These are phyloP conservation scores for Iris macrosiphon DNA, from an alignment of 106 monocot species.

Conservation along the genomic window DNA sequence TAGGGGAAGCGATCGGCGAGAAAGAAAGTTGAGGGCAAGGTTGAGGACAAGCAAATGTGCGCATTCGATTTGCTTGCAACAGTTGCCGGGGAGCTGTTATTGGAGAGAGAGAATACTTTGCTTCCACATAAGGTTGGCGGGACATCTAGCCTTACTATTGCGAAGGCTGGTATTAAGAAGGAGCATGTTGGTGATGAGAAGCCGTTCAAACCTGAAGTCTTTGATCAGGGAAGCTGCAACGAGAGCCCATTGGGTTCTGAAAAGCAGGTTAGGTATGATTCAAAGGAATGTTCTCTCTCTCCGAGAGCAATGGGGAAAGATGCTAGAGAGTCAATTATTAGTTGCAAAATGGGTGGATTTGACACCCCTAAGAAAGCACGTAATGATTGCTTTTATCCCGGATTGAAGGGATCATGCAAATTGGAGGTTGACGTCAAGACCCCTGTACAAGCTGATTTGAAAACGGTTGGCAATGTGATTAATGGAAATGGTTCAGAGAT, in stretches of 20 bases:
- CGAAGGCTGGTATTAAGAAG: constrained; percentile 23
- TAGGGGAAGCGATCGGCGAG: constrained; percentile 45
- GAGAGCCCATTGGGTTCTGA: constrained; percentile 28
- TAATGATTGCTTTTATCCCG: not conserved
- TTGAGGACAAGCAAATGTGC: constrained; percentile 10
- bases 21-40: constrained; percentile 31
- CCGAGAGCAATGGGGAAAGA: not conserved
- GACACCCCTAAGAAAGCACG: constrained; percentile 2
- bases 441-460: constrained; percentile 3
- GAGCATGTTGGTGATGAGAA: constrained; percentile 22
- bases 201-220: constrained; percentile 35
- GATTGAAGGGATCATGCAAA: constrained; percentile 11
- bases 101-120: constrained; percentile 11
- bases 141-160: not conserved
- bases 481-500: constrained; percentile 9
- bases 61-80: constrained; percentile 53
- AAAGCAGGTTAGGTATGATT: constrained; percentile 1
- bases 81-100: constrained; percentile 41
- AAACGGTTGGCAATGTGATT: not conserved
- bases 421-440: constrained; percentile 19
- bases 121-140: not conserved
- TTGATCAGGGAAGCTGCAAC: constrained; percentile 70
- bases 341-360: constrained; percentile 4
- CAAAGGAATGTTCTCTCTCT: not conserved
- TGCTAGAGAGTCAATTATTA: constrained; percentile 3